These are phyloP conservation scores for Terfezia boudieri DNA, from an alignment of 495 filamentous ascomycete genomes.

Conservation along the genomic window DNA sequence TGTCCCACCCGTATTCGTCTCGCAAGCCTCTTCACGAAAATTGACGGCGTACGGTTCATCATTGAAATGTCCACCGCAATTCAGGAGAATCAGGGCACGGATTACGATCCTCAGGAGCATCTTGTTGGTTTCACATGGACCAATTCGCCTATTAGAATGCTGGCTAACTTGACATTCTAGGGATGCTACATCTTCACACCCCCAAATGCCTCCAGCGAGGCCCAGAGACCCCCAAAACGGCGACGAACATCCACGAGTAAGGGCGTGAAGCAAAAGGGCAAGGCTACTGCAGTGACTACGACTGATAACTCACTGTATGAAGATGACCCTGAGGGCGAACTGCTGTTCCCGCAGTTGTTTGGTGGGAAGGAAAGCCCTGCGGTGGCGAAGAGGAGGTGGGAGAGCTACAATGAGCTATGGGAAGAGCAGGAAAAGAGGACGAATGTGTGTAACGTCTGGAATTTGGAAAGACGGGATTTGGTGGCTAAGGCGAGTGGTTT, in stretches of 20 bases:
- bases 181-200: slow-evolving; percentile 50
- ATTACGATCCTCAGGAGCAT: slow-evolving; percentile 23
- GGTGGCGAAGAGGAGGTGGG: slow-evolving; percentile 31
- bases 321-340: slow-evolving; percentile 1
- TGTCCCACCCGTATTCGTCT: no score
- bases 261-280: slow-evolving; percentile 15
- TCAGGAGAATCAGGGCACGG: slow-evolving; percentile 5
- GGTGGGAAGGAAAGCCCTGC: slow-evolving; percentile 35
- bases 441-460: slow-evolving; percentile 28
- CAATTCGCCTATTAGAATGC: neutral
- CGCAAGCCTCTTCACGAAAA: no score
- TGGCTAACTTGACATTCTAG: slow-evolving; percentile 20
- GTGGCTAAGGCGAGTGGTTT: neutral
- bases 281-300: slow-evolving; percentile 22
- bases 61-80: neutral
- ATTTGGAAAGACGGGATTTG: neutral
- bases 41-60: no score
- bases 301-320: slow-evolving; percentile 7
- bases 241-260: slow-evolving; percentile 20
- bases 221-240: slow-evolving; percentile 38
- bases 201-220: slow-evolving; percentile 14
- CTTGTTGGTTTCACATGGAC: slow-evolving; percentile 23
- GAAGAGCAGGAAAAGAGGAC: slow-evolving; percentile 40
- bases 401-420: slow-evolving; percentile 47
- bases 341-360: slow-evolving; percentile 37